Base-by-base conservation (phyloP, 1,284 basidiomycete species). In the Apiotrichum gracile region DNA sequence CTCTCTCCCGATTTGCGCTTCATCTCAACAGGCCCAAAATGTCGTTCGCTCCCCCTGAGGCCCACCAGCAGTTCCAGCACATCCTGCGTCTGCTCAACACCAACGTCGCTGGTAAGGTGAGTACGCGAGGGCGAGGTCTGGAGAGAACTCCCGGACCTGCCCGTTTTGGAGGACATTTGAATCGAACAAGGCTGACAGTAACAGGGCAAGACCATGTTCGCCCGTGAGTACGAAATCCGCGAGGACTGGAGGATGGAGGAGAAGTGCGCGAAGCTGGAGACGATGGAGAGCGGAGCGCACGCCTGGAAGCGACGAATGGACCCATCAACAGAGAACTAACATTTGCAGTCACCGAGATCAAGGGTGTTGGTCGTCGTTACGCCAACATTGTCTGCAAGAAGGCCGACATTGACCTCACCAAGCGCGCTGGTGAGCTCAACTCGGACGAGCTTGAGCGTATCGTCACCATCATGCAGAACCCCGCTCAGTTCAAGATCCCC, bases 301-400 rank as follows among this genome's bases (percentile, higher is more conserved):
- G n/a, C n/a, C n/a, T n/a, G n/a, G n/a, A n/a, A n/a, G n/a, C n/a
- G n/a, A n/a, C n/a, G n/a, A n/a, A n/a, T n/a, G n/a, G n/a, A n/a
- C n/a, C n/a, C n/a, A n/a, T n/a, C n/a, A n/a, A n/a, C n/a, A n/a
- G n/a, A 10, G 14, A 2, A 9, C 37, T 38, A 38, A 38, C 33
- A 10, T 10, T n/a, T 9, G 7, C 37, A 38, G 37, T 45, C 43
- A 45, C 43, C 31, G 43, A 45, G 43, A 27, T 98, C 83, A 97
- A 97, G 83, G 96, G 96, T 87, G 94, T 99, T 63, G 96, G 96
- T 74, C 87, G 96, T 63, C 88, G 96, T 60, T 98, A 97, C 80
- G 85, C 96, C 76, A 98, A 98, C 81, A 81, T 98, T 72, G 94
- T 98, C 69, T 97, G 93, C 86, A 98, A 98, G 82, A 99, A 99